These are phyloP conservation scores for Rutidosis leptorrhynchoides DNA, from an alignment of 129 eudicot genomes.

Conservation along the genomic window DNA sequence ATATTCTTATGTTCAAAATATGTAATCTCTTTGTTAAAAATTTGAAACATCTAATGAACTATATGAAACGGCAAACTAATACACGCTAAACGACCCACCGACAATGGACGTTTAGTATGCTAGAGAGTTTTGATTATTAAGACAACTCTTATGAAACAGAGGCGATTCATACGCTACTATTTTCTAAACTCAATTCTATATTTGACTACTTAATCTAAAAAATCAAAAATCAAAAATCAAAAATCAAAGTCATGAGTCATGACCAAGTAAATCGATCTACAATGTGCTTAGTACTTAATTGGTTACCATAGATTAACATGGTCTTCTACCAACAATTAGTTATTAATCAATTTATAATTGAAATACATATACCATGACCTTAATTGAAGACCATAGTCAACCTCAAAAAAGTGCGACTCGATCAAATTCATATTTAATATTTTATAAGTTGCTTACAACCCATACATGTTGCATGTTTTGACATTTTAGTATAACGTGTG, in stretches of 20 bases:
- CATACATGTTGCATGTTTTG: slow-evolving; percentile 8
- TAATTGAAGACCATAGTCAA: slow-evolving; percentile 18
- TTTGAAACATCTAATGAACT: neutral
- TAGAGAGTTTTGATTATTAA: too few species aligned
- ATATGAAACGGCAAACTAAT: too few species aligned
- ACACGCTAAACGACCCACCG: too few species aligned
- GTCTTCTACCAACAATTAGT: slow-evolving; percentile 31
- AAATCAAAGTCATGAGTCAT: neutral
- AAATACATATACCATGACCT: neutral
- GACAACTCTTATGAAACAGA: too few species aligned
- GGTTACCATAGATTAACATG: slow-evolving; percentile 15
- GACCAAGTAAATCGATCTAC: neutral
- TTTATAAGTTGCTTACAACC: slow-evolving; percentile 13
- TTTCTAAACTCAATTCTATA: neutral
- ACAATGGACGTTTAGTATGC: too few species aligned
- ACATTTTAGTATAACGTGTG: slow-evolving; percentile 10
- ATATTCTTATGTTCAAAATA: too few species aligned
- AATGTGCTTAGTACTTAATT: neutral
- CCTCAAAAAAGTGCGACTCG: slow-evolving; percentile 14
- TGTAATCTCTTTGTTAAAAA: too few species aligned
- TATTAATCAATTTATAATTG: neutral
- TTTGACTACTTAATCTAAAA: neutral
- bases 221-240: too few species aligned
- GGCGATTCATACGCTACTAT: too few species aligned
- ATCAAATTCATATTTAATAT: slow-evolving; percentile 18